phyloP scores from a whole-genome alignment of 2,329 filamentous ascomycete genomes.

The Fusarium sp. region DNA sequence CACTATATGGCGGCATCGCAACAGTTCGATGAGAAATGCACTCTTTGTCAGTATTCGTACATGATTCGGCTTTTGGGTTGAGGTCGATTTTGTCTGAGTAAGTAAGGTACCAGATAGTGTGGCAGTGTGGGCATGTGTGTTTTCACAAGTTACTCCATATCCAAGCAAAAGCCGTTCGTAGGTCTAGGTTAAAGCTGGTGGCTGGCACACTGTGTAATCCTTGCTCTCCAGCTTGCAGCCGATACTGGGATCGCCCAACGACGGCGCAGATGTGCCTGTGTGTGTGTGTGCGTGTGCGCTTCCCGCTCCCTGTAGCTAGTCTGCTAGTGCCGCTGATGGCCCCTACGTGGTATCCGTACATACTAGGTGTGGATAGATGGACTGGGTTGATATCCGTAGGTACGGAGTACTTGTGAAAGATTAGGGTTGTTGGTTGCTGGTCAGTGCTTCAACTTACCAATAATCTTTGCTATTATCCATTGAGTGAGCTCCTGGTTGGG shows the following conservation, averaged over 20 bases:
- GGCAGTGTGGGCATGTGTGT: constrained; percentile 5
- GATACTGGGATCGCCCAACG: constrained; percentile 30
- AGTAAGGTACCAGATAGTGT: too few relatives aligned
- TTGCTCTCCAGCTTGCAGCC: constrained; percentile 35
- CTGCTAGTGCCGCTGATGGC: constrained; percentile 30
- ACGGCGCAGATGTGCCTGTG: constrained; percentile 39
- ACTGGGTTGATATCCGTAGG: constrained; percentile 2
- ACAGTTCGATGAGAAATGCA: not conserved
- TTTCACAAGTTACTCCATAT: constrained; percentile 21
- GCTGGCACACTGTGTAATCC: constrained; percentile 40
- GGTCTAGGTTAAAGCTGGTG: constrained; percentile 25
- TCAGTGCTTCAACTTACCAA: constrained; percentile 16
- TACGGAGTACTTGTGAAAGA: not conserved
- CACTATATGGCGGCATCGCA: not conserved
- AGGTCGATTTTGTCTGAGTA: constrained; percentile 15
- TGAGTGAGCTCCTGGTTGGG: not conserved
- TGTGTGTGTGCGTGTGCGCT: constrained; percentile 43
- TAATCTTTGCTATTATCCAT: constrained; percentile 1
- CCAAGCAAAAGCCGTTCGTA: constrained; percentile 27
- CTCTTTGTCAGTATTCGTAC: constrained; percentile 1
- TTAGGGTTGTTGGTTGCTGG: constrained; percentile 1
- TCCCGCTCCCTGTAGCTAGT: constrained; percentile 48
- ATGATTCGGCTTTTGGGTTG: constrained; percentile 10
- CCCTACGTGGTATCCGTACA: constrained; percentile 23
- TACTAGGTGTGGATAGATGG: too few relatives aligned